These are phyloP conservation scores for Phytopythium delawarense DNA, from an alignment of 352 stramenopile genomes.

Conservation along the genomic window DNA sequence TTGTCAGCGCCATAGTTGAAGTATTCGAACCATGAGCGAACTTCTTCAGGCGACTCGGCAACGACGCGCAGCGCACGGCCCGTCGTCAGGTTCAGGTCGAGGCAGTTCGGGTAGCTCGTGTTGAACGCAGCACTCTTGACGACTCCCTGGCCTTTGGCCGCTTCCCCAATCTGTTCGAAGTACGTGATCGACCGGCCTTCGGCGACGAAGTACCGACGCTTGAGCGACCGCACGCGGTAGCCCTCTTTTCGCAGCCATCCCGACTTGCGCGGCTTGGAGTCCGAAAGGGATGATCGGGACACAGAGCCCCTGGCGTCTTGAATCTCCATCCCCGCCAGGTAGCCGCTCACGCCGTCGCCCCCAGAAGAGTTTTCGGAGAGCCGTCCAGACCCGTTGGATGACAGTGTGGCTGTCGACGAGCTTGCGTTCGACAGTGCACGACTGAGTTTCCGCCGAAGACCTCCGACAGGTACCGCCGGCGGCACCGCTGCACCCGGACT, in stretches of 20 bases:
- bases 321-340: slow-evolving; percentile 3
- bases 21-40: slow-evolving; percentile 52
- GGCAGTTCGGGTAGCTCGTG: slow-evolving; percentile 47
- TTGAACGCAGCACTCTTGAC: slow-evolving; percentile 44
- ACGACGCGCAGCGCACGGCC: slow-evolving; percentile 62
- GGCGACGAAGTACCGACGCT: slow-evolving; percentile 74
- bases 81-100: slow-evolving; percentile 59
- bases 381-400: slow-evolving; percentile 2
- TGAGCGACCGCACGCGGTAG: slow-evolving; percentile 60
- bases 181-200: slow-evolving; percentile 53
- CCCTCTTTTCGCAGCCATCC: slow-evolving; percentile 83
- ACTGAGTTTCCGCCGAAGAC: slow-evolving; percentile 25
- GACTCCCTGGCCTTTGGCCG: slow-evolving; percentile 48
- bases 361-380: slow-evolving; percentile 5
- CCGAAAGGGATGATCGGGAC: background rate
- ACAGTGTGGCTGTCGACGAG: background rate
- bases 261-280: slow-evolving; percentile 32
- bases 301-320: background rate
- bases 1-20: slow-evolving; percentile 26
- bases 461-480: slow-evolving; percentile 8
- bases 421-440: slow-evolving; percentile 22
- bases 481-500: slow-evolving; percentile 1
- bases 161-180: slow-evolving; percentile 54
- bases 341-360: background rate
- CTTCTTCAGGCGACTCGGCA: slow-evolving; percentile 58